Evolutionary conservation across 805 yeast genomes (phyloP).

Genomic region (Yueomyces sinensis): DNA sequence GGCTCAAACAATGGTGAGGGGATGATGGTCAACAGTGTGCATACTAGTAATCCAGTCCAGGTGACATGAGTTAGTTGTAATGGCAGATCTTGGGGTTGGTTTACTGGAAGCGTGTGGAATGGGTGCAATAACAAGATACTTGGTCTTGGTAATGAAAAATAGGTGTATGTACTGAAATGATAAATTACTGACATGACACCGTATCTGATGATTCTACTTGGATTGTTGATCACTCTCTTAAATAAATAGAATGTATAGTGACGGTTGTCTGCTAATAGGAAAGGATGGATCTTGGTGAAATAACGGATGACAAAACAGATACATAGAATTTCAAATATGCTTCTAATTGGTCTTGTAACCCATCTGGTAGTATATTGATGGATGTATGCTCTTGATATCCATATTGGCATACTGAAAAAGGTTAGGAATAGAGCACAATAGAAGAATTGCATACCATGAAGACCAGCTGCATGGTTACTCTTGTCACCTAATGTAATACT

Average conservation of each 20-base stretch:
- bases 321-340: conserved; percentile 19
- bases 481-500: conserved; percentile 90
- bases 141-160: conserved; percentile 24
- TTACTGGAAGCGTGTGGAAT: conserved; percentile 25
- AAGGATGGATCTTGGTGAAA: conserved; percentile 76
- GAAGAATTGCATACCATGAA: conserved; percentile 71
- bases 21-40: conserved; percentile 47
- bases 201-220: conserved; percentile 33
- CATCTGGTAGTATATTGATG: conserved; percentile 26
- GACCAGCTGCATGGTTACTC: conserved; percentile 58
- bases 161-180: conserved; percentile 40
- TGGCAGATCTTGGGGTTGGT: conserved; percentile 24
- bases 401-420: conserved; percentile 60
- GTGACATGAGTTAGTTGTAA: conserved; percentile 32
- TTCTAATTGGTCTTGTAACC: conserved; percentile 15
- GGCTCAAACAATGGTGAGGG: conserved; percentile 95
- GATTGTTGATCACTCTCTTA: conserved; percentile 40
- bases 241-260: conserved; percentile 85
- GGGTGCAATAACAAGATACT: conserved; percentile 26
- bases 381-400: conserved; percentile 39
- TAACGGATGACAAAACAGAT: conserved; percentile 38
- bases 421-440: conserved; percentile 59
- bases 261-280: conserved; percentile 84
- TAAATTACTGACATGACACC: conserved; percentile 51
- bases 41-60: conserved; percentile 36